Conservation (phyloP, 805 yeast species). For the Candida bentonensis region DNA sequence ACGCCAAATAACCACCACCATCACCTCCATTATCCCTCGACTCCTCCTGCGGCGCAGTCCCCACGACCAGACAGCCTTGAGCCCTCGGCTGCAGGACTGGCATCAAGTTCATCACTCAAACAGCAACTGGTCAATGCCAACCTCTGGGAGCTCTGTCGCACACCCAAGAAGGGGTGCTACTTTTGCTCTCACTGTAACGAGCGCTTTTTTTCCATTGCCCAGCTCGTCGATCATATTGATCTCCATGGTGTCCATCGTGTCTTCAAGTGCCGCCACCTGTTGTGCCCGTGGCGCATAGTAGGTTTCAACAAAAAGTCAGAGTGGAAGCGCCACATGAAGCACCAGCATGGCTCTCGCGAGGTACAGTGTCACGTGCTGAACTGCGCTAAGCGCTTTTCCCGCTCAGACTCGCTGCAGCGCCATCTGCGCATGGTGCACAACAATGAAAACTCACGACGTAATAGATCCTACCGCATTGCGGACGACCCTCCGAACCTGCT, state of each 20-base stretch:
- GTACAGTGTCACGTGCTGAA: constrained; percentile 10
- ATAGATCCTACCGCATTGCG: constrained; percentile 7
- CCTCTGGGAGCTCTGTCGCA: constrained; percentile 10
- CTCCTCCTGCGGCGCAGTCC: neutral
- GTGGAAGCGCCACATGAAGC: constrained; percentile 22
- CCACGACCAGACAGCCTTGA: neutral
- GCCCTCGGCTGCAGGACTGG: neutral
- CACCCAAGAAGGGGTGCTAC: constrained; percentile 26
- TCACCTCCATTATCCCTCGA: neutral
- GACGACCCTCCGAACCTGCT: neutral
- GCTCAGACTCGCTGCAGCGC: constrained; percentile 23
- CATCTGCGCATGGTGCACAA: constrained; percentile 26
- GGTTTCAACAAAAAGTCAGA: constrained; percentile 27
- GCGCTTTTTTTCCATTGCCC: constrained; percentile 19
- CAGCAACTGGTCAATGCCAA: constrained; percentile 2
- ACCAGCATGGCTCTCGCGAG: constrained; percentile 15
- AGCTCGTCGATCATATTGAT: constrained; percentile 26
- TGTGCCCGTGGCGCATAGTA: constrained; percentile 30
- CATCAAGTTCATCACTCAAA: neutral
- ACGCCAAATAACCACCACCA: no score
- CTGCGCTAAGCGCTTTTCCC: constrained; percentile 16
- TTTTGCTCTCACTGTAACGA: constrained; percentile 26
- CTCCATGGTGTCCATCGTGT: constrained; percentile 20
- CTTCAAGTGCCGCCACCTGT: constrained; percentile 20
- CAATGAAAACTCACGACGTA: constrained; percentile 27